These are phyloP conservation scores for Populus simonii DNA, from an alignment of 345 rosid species.

Conservation along the genomic window DNA sequence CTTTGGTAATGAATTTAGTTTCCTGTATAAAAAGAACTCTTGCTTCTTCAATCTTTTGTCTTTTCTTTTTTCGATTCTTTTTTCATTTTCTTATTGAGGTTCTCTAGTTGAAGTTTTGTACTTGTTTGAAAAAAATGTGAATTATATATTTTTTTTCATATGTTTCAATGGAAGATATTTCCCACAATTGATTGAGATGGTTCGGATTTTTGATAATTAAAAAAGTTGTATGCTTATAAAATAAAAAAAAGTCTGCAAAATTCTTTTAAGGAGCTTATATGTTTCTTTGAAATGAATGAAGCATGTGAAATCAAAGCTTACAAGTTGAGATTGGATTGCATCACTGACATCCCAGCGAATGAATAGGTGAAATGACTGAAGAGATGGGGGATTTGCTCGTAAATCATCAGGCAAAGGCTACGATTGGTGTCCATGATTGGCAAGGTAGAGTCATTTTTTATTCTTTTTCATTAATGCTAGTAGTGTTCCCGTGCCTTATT, in stretches of 20 bases:
- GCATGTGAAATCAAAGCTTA: not conserved
- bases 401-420: conserved; percentile 11
- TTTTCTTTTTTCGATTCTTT: not conserved
- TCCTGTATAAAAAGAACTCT: not conserved
- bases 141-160: too few relatives aligned
- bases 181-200: not conserved
- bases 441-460: not conserved
- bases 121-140: not conserved
- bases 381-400: conserved; percentile 2
- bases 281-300: not conserved
- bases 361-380: conserved; percentile 22
- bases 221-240: too few relatives aligned
- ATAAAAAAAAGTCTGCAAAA: not conserved
- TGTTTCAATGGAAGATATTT: not conserved
- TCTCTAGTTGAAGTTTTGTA: not conserved
- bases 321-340: not conserved
- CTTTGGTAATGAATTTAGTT: conserved; percentile 2
- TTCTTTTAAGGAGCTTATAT: not conserved
- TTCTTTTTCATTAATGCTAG: not conserved
- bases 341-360: not conserved
- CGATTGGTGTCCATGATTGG: not conserved
- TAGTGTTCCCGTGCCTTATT: conserved; percentile 3
- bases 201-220: not conserved
- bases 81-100: too few relatives aligned
- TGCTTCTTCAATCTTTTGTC: not conserved